Conservation (phyloP, 2,329 filamentous ascomycete genomes). For the Fusarium burgessii region DNA sequence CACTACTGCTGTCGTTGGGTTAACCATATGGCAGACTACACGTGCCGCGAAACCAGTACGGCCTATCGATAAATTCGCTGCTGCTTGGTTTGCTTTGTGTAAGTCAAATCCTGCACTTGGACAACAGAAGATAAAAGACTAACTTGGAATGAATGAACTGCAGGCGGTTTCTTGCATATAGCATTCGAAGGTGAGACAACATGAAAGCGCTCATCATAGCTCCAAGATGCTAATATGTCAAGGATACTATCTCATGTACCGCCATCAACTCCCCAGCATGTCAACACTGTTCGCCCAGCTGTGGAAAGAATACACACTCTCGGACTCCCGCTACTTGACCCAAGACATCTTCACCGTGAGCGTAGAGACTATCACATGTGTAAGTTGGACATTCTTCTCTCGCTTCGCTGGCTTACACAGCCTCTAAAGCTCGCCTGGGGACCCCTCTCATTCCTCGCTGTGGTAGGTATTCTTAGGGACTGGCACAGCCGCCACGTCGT, state of each 20-base stretch:
- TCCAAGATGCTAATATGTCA: background rate
- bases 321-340: conserved; percentile 88
- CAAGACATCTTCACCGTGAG: conserved; percentile 87
- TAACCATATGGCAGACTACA: conserved; percentile 44
- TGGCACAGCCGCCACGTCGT: conserved; percentile 62
- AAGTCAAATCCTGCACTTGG: conserved; percentile 16
- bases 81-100: conserved; percentile 69
- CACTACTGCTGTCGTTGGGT: conserved; percentile 52
- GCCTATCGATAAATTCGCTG: conserved; percentile 55
- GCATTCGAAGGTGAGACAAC: conserved; percentile 77
- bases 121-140: background rate
- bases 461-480: conserved; percentile 58
- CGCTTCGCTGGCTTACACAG: conserved; percentile 5
- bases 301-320: conserved; percentile 93
- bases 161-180: conserved; percentile 77
- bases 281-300: conserved; percentile 84
- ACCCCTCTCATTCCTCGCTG: conserved; percentile 66
- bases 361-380: conserved; percentile 84
- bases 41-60: conserved; percentile 39
- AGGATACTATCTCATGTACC: conserved; percentile 83
- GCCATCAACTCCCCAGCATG: conserved; percentile 71
- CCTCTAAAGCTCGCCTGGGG: conserved; percentile 64
- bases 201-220: background rate
- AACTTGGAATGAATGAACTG: background rate
- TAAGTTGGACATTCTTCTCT: conserved; percentile 55